A percentile compares a stretch with the other conserved stretches of the same genome.
Conservation (phyloP, 2,329 filamentous ascomycete species). For the Emmonsiellopsis sp. region DNA sequence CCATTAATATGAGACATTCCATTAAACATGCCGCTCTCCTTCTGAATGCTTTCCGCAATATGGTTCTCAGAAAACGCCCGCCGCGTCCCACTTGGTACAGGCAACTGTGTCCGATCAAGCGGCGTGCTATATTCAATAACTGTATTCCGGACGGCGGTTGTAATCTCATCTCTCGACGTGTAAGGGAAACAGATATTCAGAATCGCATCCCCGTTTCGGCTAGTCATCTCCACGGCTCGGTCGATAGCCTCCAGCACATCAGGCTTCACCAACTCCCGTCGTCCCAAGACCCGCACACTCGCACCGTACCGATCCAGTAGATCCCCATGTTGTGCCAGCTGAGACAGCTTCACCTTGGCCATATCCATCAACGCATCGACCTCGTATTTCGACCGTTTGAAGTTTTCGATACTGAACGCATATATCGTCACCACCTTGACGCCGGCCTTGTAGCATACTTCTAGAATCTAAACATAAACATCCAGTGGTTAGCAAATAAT, state of each 20-base stretch:
- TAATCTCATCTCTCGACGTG: constrained; percentile 91
- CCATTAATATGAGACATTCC: background rate
- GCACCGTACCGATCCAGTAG: constrained; percentile 89
- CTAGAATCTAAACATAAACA: constrained; percentile 57
- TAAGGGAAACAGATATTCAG: constrained; percentile 98
- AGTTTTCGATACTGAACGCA: constrained; percentile 98
- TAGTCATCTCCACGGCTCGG: constrained; percentile 75
- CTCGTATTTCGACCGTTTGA: constrained; percentile 92
- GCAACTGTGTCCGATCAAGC: constrained; percentile 39
- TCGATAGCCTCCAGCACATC: constrained; percentile 88
- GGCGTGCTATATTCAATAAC: constrained; percentile 78
- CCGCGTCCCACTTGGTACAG: constrained; percentile 29
- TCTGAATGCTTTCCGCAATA: constrained; percentile 76
- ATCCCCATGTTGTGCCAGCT: constrained; percentile 87
- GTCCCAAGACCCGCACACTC: constrained; percentile 72
- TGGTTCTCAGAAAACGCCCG: constrained; percentile 78
- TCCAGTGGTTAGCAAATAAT: constrained; percentile 5
- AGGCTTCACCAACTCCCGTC: constrained; percentile 69
- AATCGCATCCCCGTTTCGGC: constrained; percentile 67
- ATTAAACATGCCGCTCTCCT: constrained; percentile 39
- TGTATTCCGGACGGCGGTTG: constrained; percentile 75
- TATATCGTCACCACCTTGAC: constrained; percentile 97
- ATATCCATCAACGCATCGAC: constrained; percentile 97
- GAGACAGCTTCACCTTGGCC: constrained; percentile 87
- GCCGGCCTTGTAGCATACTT: constrained; percentile 96